Conservation (phyloP, 2,329 filamentous ascomycete species). For the Lachnellula occidentalis region DNA sequence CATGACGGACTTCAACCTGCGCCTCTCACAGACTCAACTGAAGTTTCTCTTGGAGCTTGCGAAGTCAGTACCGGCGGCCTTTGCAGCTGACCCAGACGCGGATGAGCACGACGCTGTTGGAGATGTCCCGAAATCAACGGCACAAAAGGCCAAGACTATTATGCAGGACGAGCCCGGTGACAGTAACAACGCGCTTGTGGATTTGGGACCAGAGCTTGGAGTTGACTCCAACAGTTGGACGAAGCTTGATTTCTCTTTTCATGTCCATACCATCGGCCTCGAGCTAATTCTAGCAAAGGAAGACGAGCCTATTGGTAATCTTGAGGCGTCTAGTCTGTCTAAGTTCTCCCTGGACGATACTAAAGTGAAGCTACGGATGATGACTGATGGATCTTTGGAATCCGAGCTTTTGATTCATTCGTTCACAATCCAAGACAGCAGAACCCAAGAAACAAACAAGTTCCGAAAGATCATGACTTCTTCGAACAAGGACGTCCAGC, state of each 20-base stretch:
- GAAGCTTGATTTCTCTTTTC: constrained; percentile 87
- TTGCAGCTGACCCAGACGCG: constrained; percentile 67
- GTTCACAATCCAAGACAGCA: constrained; percentile 90
- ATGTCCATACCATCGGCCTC: constrained; percentile 78
- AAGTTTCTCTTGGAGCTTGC: constrained; percentile 86
- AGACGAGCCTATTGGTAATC: constrained; percentile 69
- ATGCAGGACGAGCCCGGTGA: constrained; percentile 9
- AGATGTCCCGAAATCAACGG: constrained; percentile 56
- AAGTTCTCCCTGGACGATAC: constrained; percentile 94
- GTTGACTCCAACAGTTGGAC: constrained; percentile 73
- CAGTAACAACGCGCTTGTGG: constrained; percentile 41
- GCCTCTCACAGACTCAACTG: constrained; percentile 84
- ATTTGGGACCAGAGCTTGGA: constrained; percentile 66
- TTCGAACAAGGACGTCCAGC: constrained; percentile 89
- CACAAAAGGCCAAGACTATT: constrained; percentile 22
- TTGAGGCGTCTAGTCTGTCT: constrained; percentile 77
- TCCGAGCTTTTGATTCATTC: constrained; percentile 90
- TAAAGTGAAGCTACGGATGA: constrained; percentile 83
- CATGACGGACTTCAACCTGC: constrained; percentile 90
- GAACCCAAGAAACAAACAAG: constrained; percentile 85
- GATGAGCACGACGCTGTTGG: constrained; percentile 68
- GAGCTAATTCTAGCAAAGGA: constrained; percentile 78
- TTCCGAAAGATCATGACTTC: constrained; percentile 98
- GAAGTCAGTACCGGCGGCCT: constrained; percentile 80
- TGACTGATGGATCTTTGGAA: constrained; percentile 86